Evolutionary conservation across 78 protist genomes (phyloP), one percentile per base, ranked within the genome.

Genomic region (Dictyostelium intermedium): DNA sequence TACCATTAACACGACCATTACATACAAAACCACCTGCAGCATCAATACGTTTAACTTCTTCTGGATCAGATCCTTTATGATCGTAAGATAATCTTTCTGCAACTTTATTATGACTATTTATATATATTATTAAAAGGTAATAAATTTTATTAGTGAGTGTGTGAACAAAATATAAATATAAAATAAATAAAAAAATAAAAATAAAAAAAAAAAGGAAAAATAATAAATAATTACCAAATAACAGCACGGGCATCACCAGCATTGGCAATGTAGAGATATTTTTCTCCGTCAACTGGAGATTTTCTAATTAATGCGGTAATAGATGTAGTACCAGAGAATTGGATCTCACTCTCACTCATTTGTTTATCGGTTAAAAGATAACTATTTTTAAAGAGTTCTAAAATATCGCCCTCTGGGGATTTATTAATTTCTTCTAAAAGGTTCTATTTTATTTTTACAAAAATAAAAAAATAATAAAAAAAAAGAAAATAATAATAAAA

Each of bases 201-300:
- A 69, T 2, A 56, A 20, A 56, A 20, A 56, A 27, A 56, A 0
- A 76, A 76, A 13, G 9, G 9, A 37, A 18, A 35, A n/a, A n/a
- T n/a, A n/a, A n/a, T n/a, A 37, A 23, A 37, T 34, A 56, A 79
- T 14, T 84, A 84, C 92, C 85, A 72, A 82, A 94, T 39, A n/a
- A 94, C 96, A 3, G 96, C 87, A 83, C 96, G 91, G 45, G 96
- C 96, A 83, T 94, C 96, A 83, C 96, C 96, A 70, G 93, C 96
- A 87, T 94, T 94, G 47, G 96, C 96, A 41, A 82, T 35, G 32
- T 94, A 94, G n/a, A 94, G 81, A 30, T 63, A 39, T 83, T 43
- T 94, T 50, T 86, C 91, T 20, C 83, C 84, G 45, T 78, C 74
- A 10, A 53, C 69, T 37, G 61, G 82, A 27, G 47, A 43, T 27